phyloP scores from a whole-genome alignment of 176 grass and related monocot genomes.

The Raddia guianensis region DNA sequence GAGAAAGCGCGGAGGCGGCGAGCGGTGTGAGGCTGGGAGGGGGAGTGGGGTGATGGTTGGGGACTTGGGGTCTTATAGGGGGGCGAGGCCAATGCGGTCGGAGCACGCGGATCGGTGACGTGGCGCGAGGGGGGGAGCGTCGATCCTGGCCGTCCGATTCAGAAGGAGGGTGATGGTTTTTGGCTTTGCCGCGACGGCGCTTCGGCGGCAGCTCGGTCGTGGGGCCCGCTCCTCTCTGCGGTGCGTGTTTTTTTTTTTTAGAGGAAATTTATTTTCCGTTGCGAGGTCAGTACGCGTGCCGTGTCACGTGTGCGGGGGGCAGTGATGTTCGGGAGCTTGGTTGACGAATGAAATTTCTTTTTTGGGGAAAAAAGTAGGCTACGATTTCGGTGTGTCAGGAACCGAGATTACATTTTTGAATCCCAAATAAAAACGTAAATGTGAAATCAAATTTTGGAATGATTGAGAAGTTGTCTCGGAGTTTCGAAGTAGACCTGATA shows the following conservation, averaged over 20 bases:
- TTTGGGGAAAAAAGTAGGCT: too few species aligned
- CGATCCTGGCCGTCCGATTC: conserved; percentile 46
- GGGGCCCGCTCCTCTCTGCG: neutral
- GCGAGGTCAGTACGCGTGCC: too few species aligned
- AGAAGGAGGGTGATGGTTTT: neutral
- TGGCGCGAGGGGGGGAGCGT: neutral
- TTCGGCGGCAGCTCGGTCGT: neutral
- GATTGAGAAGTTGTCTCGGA: too few species aligned
- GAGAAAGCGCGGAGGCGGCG: neutral
- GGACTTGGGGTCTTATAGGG: conserved; percentile 34
- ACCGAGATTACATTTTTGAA: too few species aligned
- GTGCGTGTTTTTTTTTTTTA: neutral
- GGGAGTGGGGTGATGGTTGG: neutral
- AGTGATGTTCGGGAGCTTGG: too few species aligned
- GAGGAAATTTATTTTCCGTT: neutral
- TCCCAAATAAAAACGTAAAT: too few species aligned
- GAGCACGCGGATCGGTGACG: conserved; percentile 62
- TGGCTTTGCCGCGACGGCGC: conserved; percentile 36
- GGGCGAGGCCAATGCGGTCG: conserved; percentile 20
- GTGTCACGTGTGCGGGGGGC: too few species aligned
- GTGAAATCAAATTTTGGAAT: too few species aligned
- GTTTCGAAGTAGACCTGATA: too few species aligned
- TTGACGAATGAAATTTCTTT: too few species aligned
- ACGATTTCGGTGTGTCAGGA: too few species aligned
- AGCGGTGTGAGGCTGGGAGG: neutral